Evolutionary conservation across 23 red algal genomes (phyloP).

Genomic region (Chondrus crispus): DNA sequence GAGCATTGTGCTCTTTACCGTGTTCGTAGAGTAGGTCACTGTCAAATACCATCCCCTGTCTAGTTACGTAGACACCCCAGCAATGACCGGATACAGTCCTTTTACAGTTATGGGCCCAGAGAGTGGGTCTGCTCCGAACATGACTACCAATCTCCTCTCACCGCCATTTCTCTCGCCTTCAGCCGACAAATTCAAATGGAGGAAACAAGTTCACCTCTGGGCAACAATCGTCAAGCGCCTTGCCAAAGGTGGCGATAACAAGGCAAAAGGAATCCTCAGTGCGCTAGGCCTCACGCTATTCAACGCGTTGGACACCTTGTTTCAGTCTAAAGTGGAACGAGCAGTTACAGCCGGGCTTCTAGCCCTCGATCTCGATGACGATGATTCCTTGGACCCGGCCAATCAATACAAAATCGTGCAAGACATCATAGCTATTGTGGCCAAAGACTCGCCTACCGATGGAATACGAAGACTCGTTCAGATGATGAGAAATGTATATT

Average conservation of each 20-base stretch:
- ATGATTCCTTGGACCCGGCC: background rate
- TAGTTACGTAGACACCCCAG: too few relatives aligned
- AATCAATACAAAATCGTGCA: background rate
- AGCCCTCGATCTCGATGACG: background rate
- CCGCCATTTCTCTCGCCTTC: background rate
- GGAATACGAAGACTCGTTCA: background rate
- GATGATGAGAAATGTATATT: background rate
- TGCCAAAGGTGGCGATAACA: background rate
- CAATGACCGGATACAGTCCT: background rate
- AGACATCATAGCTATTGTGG: background rate
- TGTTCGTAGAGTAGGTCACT: too few relatives aligned
- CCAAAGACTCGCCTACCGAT: constrained; percentile 1
- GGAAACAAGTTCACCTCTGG: background rate
- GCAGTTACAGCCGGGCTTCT: background rate
- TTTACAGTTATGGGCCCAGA: background rate
- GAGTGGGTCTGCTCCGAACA: background rate
- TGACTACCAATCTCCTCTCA: background rate
- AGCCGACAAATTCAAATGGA: background rate
- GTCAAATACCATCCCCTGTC: too few relatives aligned
- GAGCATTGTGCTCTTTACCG: too few relatives aligned
- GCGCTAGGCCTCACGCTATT: background rate
- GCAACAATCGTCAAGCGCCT: background rate
- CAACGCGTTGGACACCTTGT: background rate
- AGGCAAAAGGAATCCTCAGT: background rate
- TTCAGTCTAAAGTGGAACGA: background rate